Evolutionary conservation across 192 early-diverging fungal genomes (phyloP).

Genomic region (Tieghemiomyces parasiticus): DNA sequence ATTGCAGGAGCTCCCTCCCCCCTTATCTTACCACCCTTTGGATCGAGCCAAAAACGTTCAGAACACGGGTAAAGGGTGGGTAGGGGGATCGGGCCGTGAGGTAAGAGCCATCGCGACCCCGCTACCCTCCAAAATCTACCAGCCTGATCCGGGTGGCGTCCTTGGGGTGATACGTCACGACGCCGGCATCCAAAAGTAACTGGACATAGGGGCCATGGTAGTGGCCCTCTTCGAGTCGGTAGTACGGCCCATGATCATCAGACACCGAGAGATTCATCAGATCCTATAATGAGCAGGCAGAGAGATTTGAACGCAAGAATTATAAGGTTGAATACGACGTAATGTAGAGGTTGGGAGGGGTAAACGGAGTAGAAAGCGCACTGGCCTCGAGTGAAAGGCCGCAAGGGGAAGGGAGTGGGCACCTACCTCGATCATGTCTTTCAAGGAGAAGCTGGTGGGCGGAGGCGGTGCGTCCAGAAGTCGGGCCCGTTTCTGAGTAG

Average conservation of each 20-base stretch:
- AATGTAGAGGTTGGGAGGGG: no score
- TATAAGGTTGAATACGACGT: no score
- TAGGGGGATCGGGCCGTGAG: no score
- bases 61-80: no score
- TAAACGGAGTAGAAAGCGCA: no score
- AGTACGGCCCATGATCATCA: constrained; percentile 25
- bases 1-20: no score
- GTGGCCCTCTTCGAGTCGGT: constrained; percentile 22
- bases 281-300: constrained; percentile 19
- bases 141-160: constrained; percentile 25
- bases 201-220: constrained; percentile 36
- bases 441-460: neutral
- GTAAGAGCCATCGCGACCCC: no score
- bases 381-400: neutral
- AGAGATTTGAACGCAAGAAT: no score
- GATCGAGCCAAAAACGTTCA: no score
- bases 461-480: no score
- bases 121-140: constrained; percentile 29
- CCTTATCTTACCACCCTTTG: no score
- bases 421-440: neutral
- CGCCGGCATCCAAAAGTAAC: constrained; percentile 30
- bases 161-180: constrained; percentile 30
- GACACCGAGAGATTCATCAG: constrained; percentile 32
- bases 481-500: no score
- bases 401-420: neutral